A percentile compares a stretch with the other conserved stretches of the same genome.
These are phyloP conservation scores for Coemansia sp. DNA, from an alignment of 192 early-diverging fungal genomes.

Conservation along the genomic window DNA sequence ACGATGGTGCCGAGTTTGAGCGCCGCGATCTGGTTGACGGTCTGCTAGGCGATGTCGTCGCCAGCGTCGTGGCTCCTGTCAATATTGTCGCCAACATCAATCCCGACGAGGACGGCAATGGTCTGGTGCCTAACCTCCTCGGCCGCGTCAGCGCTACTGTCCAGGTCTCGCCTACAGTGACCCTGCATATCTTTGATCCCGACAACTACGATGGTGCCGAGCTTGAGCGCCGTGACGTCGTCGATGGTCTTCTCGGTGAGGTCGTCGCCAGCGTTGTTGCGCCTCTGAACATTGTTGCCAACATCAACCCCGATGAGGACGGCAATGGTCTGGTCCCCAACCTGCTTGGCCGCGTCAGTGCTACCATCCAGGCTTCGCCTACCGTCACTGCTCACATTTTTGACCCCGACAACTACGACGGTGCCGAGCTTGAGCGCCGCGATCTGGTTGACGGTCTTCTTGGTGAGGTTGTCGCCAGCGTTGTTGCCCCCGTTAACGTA, in stretches of 20 bases:
- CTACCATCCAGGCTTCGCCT: constrained; percentile 25
- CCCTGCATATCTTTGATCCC: constrained; percentile 13
- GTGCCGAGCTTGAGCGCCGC: constrained; percentile 1
- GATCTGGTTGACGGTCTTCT: not conserved
- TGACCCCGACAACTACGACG: constrained; percentile 3
- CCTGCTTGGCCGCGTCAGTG: constrained; percentile 36
- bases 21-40: not conserved
- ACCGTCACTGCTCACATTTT: constrained; percentile 17
- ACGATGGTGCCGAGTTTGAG: constrained; percentile 9
- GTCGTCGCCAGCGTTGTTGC: constrained; percentile 27
- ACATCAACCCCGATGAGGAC: constrained; percentile 36
- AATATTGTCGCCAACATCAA: constrained; percentile 13
- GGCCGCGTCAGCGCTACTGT: constrained; percentile 13
- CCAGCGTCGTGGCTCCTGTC: constrained; percentile 6
- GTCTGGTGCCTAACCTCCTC: constrained; percentile 13
- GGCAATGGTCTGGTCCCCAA: constrained; percentile 36
- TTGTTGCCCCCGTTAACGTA: constrained; percentile 6
- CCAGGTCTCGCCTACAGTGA: constrained; percentile 17
- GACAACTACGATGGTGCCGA: constrained; percentile 10
- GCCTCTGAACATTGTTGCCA: constrained; percentile 26
- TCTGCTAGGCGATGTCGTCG: constrained; percentile 4
- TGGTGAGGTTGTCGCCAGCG: constrained; percentile 11
- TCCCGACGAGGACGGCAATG: constrained; percentile 15
- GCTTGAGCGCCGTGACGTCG: constrained; percentile 18
- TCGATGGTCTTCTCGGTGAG: constrained; percentile 28